These are phyloP conservation scores for Phytophthora lateralis DNA, from an alignment of 352 stramenopile species.

Conservation along the genomic window DNA sequence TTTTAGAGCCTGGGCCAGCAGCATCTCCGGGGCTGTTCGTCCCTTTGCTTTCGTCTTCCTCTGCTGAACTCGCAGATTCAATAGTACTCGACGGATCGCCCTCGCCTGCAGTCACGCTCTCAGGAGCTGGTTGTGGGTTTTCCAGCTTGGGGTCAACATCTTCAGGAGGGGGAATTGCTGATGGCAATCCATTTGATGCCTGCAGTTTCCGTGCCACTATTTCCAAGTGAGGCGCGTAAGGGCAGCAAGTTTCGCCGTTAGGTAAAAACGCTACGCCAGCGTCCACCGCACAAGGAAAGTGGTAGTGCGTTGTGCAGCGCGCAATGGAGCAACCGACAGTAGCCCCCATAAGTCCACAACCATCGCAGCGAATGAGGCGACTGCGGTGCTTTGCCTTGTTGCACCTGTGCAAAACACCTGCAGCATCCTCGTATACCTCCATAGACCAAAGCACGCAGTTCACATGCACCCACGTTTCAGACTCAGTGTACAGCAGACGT, in stretches of 20 bases:
- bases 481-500: slow-evolving; percentile 80
- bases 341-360: slow-evolving; percentile 89
- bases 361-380: slow-evolving; percentile 90
- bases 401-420: slow-evolving; percentile 80
- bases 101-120: slow-evolving; percentile 8
- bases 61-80: slow-evolving; percentile 3
- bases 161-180: slow-evolving; percentile 4
- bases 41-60: background rate
- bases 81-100: slow-evolving; percentile 4
- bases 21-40: slow-evolving; percentile 1
- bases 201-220: slow-evolving; percentile 45
- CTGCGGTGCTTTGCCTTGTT: slow-evolving; percentile 90
- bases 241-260: slow-evolving; percentile 74
- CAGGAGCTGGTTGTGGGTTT: background rate
- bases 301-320: slow-evolving; percentile 91
- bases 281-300: slow-evolving; percentile 93
- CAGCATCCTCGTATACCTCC: slow-evolving; percentile 89
- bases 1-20: slow-evolving; percentile 2
- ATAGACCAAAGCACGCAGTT: slow-evolving; percentile 94
- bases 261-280: slow-evolving; percentile 71
- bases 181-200: slow-evolving; percentile 10
- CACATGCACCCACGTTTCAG: slow-evolving; percentile 91
- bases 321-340: slow-evolving; percentile 91
- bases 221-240: slow-evolving; percentile 53
- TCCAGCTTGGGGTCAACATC: background rate